Conservation (phyloP, 2,329 filamentous ascomycete genomes). For the Alternaria consortialis region DNA sequence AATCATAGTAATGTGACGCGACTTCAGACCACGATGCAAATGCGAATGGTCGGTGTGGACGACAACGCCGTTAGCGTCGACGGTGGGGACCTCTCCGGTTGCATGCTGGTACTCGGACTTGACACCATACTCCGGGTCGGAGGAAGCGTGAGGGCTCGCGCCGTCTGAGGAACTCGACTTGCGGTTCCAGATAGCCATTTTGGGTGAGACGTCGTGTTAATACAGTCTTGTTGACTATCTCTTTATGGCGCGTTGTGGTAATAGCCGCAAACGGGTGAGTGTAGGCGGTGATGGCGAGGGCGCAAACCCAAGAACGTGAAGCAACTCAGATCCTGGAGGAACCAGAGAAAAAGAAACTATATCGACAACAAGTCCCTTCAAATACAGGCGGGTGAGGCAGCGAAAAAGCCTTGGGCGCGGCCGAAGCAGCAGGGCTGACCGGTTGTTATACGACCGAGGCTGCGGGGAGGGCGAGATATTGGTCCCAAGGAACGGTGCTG, state of each 20-base stretch:
- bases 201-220: conserved; percentile 5
- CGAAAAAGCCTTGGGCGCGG: conserved; percentile 27
- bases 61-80: conserved; percentile 37
- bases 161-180: conserved; percentile 40
- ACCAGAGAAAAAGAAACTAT: background rate
- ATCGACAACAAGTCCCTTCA: conserved; percentile 19
- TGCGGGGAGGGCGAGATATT: conserved; percentile 18
- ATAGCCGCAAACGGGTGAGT: conserved; percentile 16
- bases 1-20: conserved; percentile 68
- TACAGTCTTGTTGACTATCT: conserved; percentile 3
- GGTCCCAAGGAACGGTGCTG: conserved; percentile 22
- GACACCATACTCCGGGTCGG: conserved; percentile 34
- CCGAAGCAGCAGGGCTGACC: conserved; percentile 23
- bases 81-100: conserved; percentile 24
- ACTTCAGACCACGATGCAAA: conserved; percentile 63
- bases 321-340: background rate
- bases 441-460: conserved; percentile 31
- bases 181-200: conserved; percentile 43
- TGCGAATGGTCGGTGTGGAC: conserved; percentile 43
- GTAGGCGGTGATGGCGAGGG: conserved; percentile 8
- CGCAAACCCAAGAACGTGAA: conserved; percentile 17
- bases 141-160: conserved; percentile 31
- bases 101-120: conserved; percentile 20
- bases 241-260: conserved; percentile 11
- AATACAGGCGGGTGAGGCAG: conserved; percentile 26